Evolutionary conservation across 352 stramenopile genomes (phyloP).

Genomic region (Phytophthora kernoviae): DNA sequence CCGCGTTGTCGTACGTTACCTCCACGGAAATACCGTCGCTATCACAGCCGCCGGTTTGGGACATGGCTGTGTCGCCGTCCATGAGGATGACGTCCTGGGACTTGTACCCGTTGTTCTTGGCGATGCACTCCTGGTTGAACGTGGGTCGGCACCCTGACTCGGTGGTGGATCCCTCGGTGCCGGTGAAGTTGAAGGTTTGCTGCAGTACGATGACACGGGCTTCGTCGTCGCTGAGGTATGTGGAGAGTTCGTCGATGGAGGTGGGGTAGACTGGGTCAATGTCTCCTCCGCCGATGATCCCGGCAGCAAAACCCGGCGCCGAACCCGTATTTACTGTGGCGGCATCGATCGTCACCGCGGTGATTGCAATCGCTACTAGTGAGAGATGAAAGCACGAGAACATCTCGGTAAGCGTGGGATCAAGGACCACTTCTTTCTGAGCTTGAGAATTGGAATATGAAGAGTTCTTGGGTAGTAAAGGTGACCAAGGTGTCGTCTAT

Average conservation of each 20-base stretch:
- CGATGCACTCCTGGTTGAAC: conserved; percentile 25
- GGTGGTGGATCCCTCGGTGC: conserved; percentile 43
- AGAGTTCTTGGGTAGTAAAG: no score
- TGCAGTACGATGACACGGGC: conserved; percentile 45
- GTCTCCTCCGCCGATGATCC: conserved; percentile 33
- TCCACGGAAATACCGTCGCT: conserved; percentile 25
- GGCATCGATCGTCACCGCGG: background rate
- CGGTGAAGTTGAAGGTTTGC: conserved; percentile 41
- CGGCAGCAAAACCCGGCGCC: no score
- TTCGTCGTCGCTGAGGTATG: conserved; percentile 28
- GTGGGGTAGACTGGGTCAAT: conserved; percentile 33
- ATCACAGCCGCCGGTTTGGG: conserved; percentile 42
- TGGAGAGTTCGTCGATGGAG: conserved; percentile 31
- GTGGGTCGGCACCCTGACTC: conserved; percentile 40
- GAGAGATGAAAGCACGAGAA: background rate
- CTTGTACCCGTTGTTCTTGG: conserved; percentile 46
- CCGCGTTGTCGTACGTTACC: conserved; percentile 48
- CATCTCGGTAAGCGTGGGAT: background rate
- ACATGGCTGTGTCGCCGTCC: conserved; percentile 31
- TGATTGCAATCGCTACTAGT: background rate
- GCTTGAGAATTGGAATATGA: background rate
- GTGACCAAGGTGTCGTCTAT: no score
- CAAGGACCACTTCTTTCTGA: background rate
- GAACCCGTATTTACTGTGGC: no score
- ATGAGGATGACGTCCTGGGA: conserved; percentile 44